Base-by-base conservation (phyloP, 345 rosid species). In the Diplotaxis tenuifolia region DNA sequence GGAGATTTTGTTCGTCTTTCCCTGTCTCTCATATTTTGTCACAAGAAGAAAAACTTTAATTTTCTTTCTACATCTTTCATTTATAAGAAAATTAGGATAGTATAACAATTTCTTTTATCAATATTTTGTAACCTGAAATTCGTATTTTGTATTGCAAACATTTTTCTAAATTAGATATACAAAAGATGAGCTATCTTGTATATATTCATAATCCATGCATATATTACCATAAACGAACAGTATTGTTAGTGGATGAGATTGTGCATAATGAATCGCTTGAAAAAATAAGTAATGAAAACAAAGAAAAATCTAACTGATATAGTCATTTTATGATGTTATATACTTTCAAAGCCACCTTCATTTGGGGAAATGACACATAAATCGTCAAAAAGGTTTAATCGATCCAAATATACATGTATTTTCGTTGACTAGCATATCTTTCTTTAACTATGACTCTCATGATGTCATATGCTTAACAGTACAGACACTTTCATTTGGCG, bases 401-500 rank as follows among this genome's bases (percentile, higher is more conserved):
- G 18, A 4, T 42, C 16, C 15, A 21, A 22, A 40, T 38, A 62
- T 25, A n/a, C n/a, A 14, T 62, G 19, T 28, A 64, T 9, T 42
- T n/a, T 23, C 68, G n/a, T 64, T 64, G 68, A 64, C 68, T 64
- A 23, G 19, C 36, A 64, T 42, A 64, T 9, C 54, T 42, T 42
- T 23, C 55, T 8, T 42, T 7, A 63, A 63, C 67, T 22, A 62
- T 1, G 31, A 40, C 67, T 22, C 11, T 19, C 67, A 25, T 45
- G 68, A 64, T 64, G 68, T 64, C 68, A 65, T 45, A n/a, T 65
- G 25, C 55, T 15, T 64, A n/a, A n/a, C n/a, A n/a, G n/a, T n/a
- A 27, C 5, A 21, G 36, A 45, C 21, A 64, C 36, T 49, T 38
- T 14, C 54, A 63, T 23, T n/a, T 45, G 68, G 56, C 10, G 38